These are phyloP conservation scores for Alternaria ventricosa DNA, from an alignment of 2,329 filamentous ascomycete species.

Conservation along the genomic window DNA sequence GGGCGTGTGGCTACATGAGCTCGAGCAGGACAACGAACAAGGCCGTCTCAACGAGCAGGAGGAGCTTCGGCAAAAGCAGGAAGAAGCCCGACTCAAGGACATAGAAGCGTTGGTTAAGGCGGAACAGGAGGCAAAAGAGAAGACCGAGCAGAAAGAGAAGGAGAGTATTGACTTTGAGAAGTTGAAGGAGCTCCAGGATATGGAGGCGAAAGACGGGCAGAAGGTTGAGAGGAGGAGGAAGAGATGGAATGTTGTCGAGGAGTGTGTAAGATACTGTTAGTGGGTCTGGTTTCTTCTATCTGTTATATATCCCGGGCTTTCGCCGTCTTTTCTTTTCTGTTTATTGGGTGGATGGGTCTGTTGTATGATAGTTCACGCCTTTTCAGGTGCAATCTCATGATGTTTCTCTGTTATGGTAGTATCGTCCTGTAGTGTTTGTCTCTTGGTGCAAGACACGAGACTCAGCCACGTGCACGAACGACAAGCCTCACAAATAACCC, in stretches of 20 bases:
- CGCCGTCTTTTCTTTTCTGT: not conserved
- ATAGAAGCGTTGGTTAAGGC: constrained; percentile 24
- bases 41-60: constrained; percentile 19
- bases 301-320: not conserved
- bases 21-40: constrained; percentile 24
- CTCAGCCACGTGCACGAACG: not conserved
- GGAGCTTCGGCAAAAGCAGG: constrained; percentile 16
- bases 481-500: not conserved
- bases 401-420: not conserved
- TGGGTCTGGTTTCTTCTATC: not conserved
- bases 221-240: not conserved
- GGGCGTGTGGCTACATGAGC: constrained; percentile 49
- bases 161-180: not conserved
- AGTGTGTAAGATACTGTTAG: constrained; percentile 7
- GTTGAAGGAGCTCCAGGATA: not conserved
- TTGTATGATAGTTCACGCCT: not conserved
- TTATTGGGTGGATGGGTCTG: not conserved
- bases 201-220: not conserved
- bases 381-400: not conserved
- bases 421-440: not conserved
- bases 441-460: not conserved
- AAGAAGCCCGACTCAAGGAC: constrained; percentile 17
- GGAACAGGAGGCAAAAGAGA: constrained; percentile 15
- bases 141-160: constrained; percentile 10
- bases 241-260: not conserved